phyloP scores from a whole-genome alignment of 129 eudicot species.

The Flaveria bidentis region DNA sequence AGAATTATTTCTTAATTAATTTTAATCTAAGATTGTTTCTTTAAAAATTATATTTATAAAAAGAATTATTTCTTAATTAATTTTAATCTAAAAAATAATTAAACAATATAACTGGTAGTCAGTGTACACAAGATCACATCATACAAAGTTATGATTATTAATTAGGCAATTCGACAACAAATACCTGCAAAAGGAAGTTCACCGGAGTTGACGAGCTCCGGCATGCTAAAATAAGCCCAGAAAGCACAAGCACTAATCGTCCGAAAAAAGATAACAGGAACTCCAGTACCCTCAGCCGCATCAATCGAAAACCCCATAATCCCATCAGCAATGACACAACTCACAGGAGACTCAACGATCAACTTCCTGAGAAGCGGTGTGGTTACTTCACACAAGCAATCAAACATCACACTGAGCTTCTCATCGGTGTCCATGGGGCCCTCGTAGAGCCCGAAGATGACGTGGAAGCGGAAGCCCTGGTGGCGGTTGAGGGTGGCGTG shows the following conservation, averaged over 20 bases:
- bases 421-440: constrained; percentile 46
- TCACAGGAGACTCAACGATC: constrained; percentile 35
- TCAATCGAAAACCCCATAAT: constrained; percentile 41
- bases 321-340: constrained; percentile 62
- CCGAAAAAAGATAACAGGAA: constrained; percentile 49
- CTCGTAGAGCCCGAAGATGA: constrained; percentile 46
- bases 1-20: too few relatives aligned
- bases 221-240: constrained; percentile 57
- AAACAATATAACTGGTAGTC: too few relatives aligned
- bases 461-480: constrained; percentile 44
- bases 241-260: constrained; percentile 62
- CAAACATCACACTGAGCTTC: constrained; percentile 31
- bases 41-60: too few relatives aligned
- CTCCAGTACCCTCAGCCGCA: constrained; percentile 47
- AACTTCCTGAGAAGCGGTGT: constrained; percentile 42
- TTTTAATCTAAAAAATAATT: too few relatives aligned
- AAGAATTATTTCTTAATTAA: too few relatives aligned
- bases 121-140: too few relatives aligned
- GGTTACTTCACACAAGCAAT: constrained; percentile 28
- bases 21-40: too few relatives aligned
- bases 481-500: constrained; percentile 37
- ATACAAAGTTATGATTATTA: too few relatives aligned
- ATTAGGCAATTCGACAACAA: too few relatives aligned
- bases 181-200: constrained; percentile 59
- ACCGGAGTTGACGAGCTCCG: constrained; percentile 48